phyloP scores from a whole-genome alignment of 768 basidiomycete species.

The Sporobolomyces roseus region DNA sequence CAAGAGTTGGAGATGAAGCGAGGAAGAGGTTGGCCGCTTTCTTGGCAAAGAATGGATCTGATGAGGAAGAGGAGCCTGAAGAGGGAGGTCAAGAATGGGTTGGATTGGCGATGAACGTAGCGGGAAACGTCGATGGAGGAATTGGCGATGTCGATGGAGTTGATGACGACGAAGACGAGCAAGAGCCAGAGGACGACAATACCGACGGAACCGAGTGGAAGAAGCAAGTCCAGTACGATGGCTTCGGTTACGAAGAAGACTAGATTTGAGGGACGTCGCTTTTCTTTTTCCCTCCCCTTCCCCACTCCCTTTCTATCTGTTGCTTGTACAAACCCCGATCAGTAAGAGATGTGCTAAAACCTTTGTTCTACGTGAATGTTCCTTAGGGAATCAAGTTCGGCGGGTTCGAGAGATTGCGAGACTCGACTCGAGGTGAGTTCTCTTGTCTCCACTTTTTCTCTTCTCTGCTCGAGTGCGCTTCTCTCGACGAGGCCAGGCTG shows the following conservation, averaged over 20 bases:
- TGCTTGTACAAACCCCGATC: not conserved
- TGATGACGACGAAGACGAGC: not conserved
- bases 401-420: no score
- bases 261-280: not conserved
- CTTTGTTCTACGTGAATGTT: no score
- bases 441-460: no score
- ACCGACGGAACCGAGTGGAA: not conserved
- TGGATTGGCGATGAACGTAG: not conserved
- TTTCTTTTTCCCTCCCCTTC: not conserved
- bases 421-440: no score
- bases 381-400: no score
- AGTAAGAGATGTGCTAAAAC: no score
- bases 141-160: slow-evolving; percentile 11
- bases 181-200: not conserved
- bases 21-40: slow-evolving; percentile 6
- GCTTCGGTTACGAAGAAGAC: slow-evolving; percentile 3
- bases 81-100: not conserved
- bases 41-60: slow-evolving; percentile 6
- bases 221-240: not conserved
- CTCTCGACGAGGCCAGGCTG: no score
- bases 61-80: slow-evolving; percentile 17
- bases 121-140: not conserved
- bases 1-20: slow-evolving; percentile 13
- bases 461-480: no score
- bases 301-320: not conserved